Base-by-base conservation (phyloP, 441 rosid genomes). In the Erodium texanum region DNA sequence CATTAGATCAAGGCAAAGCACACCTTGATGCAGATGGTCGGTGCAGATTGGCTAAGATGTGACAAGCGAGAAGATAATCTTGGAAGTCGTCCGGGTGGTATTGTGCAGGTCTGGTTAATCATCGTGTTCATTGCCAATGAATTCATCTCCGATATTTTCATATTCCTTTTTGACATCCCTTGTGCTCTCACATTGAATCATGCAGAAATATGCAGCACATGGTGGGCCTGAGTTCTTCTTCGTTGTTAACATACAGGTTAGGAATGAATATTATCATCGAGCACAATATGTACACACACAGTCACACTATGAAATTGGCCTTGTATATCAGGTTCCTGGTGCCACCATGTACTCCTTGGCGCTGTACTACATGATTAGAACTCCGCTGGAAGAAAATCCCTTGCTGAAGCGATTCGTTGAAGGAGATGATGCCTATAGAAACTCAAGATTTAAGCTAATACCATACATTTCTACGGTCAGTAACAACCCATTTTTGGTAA, bases 11-110 rank as follows among this genome's bases (percentile, higher is more conserved):
- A 86, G 75, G 98, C 96, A 70, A 81, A 79, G 24, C 69, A 79
- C 67, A 85, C 96, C 12, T 65, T 86, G 80, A 86, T 84, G 92
- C 88, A 89, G 83, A 79, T 94, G 90, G 78, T 89, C 52, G 99
- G 98, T 20, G 97, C 96, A 9, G 99, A 94, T 70, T 94, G 98
- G 97, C 79, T 94, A 64, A 85, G 82, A 78, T 89, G 98, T 1
- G 74, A 79, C 73, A 79, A 75, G 70, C 77, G 89, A 18, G 94
- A 92, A 82, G 93, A 88, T 72, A 75, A 89, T 81, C 91, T 94
- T 24, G 87, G 83, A 45, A 78, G 89, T 75, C 88, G 93, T 34
- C 76, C 82, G 19, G 82, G 81, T 23, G 74, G 98, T 67, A 76
- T 94, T 48, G 88, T 94, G 74, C 91, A 92, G 93, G 96, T 89